A percentile compares a stretch with the other conserved stretches of the same genome.
Conservation (phyloP, 352 stramenopile genomes). For the Phytophthora quininea region DNA sequence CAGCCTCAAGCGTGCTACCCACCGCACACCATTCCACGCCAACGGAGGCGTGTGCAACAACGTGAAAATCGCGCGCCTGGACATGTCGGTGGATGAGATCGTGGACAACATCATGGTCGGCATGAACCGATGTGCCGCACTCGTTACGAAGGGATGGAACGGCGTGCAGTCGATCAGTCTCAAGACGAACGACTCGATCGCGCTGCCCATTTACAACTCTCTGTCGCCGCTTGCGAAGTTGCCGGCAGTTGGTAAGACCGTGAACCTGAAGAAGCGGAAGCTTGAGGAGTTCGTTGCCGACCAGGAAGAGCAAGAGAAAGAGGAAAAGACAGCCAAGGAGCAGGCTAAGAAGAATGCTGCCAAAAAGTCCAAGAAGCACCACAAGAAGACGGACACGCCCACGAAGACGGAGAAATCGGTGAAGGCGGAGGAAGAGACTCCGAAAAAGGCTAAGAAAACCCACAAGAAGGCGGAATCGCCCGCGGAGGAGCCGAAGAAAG, state of each 20-base stretch:
- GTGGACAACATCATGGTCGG: constrained; percentile 80
- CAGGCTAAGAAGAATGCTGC: constrained; percentile 6
- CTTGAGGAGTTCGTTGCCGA: constrained; percentile 53
- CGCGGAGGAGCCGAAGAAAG: constrained; percentile 34
- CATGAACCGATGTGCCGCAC: constrained; percentile 72
- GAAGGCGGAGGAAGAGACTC: constrained; percentile 22
- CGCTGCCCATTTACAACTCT: constrained; percentile 92
- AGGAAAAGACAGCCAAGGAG: constrained; percentile 30
- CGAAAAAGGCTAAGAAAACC: constrained; percentile 14
- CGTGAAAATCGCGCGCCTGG: constrained; percentile 82
- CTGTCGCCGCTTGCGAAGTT: constrained; percentile 68
- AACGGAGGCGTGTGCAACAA: constrained; percentile 89
- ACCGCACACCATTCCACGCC: constrained; percentile 86
- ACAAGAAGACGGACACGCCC: constrained; percentile 22
- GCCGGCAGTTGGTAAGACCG: constrained; percentile 55
- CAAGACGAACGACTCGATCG: constrained; percentile 88
- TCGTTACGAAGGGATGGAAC: constrained; percentile 90
- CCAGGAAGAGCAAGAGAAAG: constrained; percentile 8
- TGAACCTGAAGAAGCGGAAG: constrained; percentile 69
- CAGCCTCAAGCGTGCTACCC: constrained; percentile 50
- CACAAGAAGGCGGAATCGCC: neutral
- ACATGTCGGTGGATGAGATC: constrained; percentile 64
- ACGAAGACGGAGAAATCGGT: constrained; percentile 43
- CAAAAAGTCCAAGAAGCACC: constrained; percentile 27
- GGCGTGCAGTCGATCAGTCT: constrained; percentile 93